Conservation (phyloP, 352 stramenopile species). For the Phytophthora pistaciae region DNA sequence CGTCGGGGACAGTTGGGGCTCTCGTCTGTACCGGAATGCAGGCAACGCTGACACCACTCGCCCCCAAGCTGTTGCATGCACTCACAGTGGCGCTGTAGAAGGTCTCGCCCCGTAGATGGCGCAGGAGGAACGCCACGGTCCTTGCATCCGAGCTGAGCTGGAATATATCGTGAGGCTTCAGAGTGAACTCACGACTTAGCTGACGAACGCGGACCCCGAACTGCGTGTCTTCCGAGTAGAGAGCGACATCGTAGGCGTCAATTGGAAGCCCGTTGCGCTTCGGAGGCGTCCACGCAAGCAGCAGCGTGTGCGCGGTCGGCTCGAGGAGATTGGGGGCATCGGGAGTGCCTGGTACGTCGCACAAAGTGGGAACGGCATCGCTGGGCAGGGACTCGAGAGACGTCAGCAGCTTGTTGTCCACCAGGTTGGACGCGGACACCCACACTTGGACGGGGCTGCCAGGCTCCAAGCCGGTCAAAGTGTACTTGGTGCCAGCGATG, state of each 20-base stretch:
- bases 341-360: slow-evolving; percentile 58
- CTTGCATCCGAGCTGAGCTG: slow-evolving; percentile 2
- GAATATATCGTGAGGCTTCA: slow-evolving; percentile 34
- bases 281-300: slow-evolving; percentile 46
- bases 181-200: slow-evolving; percentile 47
- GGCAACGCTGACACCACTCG: slow-evolving; percentile 44
- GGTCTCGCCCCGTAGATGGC: slow-evolving; percentile 46
- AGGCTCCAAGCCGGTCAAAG: slow-evolving; percentile 44
- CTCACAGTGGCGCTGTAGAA: slow-evolving; percentile 61
- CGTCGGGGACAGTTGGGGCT: slow-evolving; percentile 43
- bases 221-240: slow-evolving; percentile 66
- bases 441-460: slow-evolving; percentile 50
- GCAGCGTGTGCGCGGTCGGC: slow-evolving; percentile 50
- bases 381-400: slow-evolving; percentile 58
- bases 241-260: slow-evolving; percentile 47
- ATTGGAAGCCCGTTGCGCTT: slow-evolving; percentile 66
- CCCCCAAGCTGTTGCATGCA: slow-evolving; percentile 58
- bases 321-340: slow-evolving; percentile 32
- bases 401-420: slow-evolving; percentile 60
- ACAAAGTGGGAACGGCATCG: slow-evolving; percentile 43
- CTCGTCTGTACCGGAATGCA: slow-evolving; percentile 54
- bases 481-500: slow-evolving; percentile 61
- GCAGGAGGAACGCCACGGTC: slow-evolving; percentile 25
- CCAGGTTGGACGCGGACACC: slow-evolving; percentile 69
- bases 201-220: slow-evolving; percentile 62